A percentile compares a stretch with the other conserved stretches of the same genome.
These are phyloP conservation scores for Malassezia japonica DNA, from an alignment of 1,284 basidiomycete species.

Conservation along the genomic window DNA sequence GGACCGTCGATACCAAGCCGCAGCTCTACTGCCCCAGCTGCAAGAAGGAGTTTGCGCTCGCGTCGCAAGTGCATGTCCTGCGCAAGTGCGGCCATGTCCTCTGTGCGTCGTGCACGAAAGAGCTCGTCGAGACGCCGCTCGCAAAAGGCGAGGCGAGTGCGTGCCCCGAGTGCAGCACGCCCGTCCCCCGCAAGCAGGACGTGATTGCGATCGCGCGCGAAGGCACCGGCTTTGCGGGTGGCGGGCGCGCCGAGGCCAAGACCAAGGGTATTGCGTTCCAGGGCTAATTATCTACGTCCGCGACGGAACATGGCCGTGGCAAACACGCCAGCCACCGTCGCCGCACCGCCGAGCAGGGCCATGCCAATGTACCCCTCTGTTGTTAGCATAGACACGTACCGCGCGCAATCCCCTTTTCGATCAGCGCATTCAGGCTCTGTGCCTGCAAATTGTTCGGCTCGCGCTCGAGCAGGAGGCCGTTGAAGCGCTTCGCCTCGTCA, in stretches of 20 bases:
- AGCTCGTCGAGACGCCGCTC: conserved; percentile 6
- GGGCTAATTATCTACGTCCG: conserved; percentile 16
- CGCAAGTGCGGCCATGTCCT: conserved; percentile 14
- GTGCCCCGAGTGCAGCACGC: conserved; percentile 15
- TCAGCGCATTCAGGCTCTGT: conserved; percentile 69
- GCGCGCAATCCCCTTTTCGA: conserved; percentile 75
- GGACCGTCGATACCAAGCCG: not conserved
- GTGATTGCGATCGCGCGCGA: conserved; percentile 15
- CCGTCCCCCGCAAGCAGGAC: not conserved
- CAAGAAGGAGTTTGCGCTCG: conserved; percentile 11
- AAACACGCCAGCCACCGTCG: conserved; percentile 72
- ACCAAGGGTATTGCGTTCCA: conserved; percentile 14
- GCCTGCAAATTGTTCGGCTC: conserved; percentile 93
- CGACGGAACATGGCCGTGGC: conserved; percentile 59
- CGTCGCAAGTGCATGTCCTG: conserved; percentile 6
- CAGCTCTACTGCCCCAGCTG: conserved; percentile 16
- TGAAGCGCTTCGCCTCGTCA: conserved; percentile 83
- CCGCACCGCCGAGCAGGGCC: conserved; percentile 81
- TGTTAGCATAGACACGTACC: conserved; percentile 54
- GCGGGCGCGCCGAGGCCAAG: conserved; percentile 8
- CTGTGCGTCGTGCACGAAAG: conserved; percentile 10
- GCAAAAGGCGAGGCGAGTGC: not conserved
- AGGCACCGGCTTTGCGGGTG: conserved; percentile 17
- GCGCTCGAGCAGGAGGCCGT: conserved; percentile 78
- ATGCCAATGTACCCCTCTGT: conserved; percentile 86